Evolutionary conservation across 2,329 filamentous ascomycete genomes (phyloP), one percentile per base, ranked within the genome.

Genomic region (Shiraia bambusicola): DNA sequence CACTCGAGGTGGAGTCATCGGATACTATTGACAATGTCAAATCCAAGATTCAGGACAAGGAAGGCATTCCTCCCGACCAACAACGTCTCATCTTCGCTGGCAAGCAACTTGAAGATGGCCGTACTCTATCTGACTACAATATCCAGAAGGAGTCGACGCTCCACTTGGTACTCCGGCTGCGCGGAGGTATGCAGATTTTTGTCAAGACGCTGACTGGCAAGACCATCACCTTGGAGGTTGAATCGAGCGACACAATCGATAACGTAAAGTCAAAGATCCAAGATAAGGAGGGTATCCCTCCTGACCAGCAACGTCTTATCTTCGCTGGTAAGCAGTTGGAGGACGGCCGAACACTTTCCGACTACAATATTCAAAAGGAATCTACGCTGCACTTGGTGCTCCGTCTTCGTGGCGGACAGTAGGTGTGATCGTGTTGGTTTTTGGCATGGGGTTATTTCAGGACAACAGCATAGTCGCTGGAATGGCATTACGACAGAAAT

Each of bases 11-110:
- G 6, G 81, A 84, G 67, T 81, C 78, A 12, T 87, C 83, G 1
- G 90, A 95, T 61, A 95, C 90, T 28, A 95, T 95, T 72, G 90
- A 95, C 77, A 95, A 95, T 50, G 91, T 96, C 28, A 96, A 96
- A 83, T 83, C 80, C 36, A 96, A 96, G 81, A 96, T 96, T 30
- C 91, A 96, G 72, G 91, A 96, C 66, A 96, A 96, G 82, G 91
- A 96, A 73, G 91, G 91, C 17, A 96, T 96, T 42, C 92, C 91
- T 33, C 91, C 91, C 9, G 91, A 96, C 67, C 91, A 97, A 74
- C 91, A 96, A 77, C 92, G 91, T 59, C 72, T 96, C 56, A 96
- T 96, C 70, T 96, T 96, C 58, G 91, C 91, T 31, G 92, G 91
- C 42, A 96, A 96, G 80, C 91, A 96, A 70, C 82, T 96, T 3